Base-by-base conservation (phyloP, 805 yeast species). In the Saccharomycopsis fibuligera region DNA sequence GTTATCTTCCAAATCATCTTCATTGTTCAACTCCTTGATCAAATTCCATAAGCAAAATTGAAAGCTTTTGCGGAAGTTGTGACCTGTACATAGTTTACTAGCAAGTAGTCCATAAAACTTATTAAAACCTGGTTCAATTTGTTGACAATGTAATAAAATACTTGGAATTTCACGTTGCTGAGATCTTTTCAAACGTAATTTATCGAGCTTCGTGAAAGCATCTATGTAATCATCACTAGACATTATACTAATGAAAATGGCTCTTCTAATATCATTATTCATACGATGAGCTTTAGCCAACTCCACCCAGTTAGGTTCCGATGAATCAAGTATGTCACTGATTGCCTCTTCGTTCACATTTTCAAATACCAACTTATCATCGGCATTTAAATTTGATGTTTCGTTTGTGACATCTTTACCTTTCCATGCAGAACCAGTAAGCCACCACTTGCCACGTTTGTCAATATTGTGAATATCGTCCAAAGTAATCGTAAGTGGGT, bases 401-500 rank as follows among this genome's bases (percentile, higher is more conserved):
- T 23, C 41, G 29, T 54, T 55, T 17, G 53, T 47, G 5, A 41
- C 17, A 16, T 48, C 56, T 23, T 46, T 39, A 2, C 96, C 96
- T 59, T 80, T 86, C 96, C 97, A 93, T 0, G 99, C 96, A 1
- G 98, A 86, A 44, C 99, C 99, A 27, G 93, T 91, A 29, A 93
- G 71, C 99, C 99, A 93, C 99, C 99, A 93, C 65, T 91, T 93
- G 49, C 99, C 99, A 55, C 80, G 79, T 0, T 83, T 77, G 12
- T 83, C 86, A 22, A 87, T 74, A 53, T 77, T 79, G 43, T 76
- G 79, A 49, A 93, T 88, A 67, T 93, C 99, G 41, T 79, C 81
- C 19, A 91, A 68, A 2, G 86, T 69, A 0, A 93, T 98, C 56
- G 86, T 88, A 23, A 93, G 72, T 1, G 99, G 86, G 47, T 93